Evolutionary conservation across 78 protist genomes (phyloP).

Genomic region (slime mould (Dictyostelium discoideum)): DNA sequence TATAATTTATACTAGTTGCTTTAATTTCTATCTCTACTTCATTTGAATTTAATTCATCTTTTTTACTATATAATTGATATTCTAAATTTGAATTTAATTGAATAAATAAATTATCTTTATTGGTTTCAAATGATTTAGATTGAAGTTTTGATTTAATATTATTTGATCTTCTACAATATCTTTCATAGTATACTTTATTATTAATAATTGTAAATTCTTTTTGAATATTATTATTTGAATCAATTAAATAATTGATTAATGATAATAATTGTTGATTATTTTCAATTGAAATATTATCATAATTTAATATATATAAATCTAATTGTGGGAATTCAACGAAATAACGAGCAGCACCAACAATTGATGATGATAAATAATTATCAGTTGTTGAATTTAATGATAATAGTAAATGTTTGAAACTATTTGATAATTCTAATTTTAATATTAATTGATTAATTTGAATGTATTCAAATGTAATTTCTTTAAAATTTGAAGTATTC

Average conservation of each 20-base stretch:
- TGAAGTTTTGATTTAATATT: neutral
- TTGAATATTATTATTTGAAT: neutral
- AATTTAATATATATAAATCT: neutral
- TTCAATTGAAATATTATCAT: neutral
- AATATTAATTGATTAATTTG: slow-evolving; percentile 39
- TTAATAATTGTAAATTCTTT: neutral
- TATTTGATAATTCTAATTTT: neutral
- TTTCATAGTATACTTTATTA: neutral
- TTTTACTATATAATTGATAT: neutral
- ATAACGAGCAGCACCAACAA: neutral
- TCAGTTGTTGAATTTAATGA: neutral
- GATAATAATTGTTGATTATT: neutral
- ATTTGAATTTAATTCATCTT: neutral
- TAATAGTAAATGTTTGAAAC: slow-evolving; percentile 1
- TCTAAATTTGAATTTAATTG: neutral
- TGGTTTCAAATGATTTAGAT: neutral
- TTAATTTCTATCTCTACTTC: slow-evolving; percentile 40
- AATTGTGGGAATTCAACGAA: neutral
- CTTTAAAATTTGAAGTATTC: neutral
- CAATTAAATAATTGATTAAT: neutral
- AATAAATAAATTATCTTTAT: neutral
- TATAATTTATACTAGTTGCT: slow-evolving; percentile 43
- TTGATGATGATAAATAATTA: neutral
- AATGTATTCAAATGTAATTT: neutral
- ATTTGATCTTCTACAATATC: neutral